Conservation (phyloP, 805 yeast genomes). For the Monosporozyma aquatica region DNA sequence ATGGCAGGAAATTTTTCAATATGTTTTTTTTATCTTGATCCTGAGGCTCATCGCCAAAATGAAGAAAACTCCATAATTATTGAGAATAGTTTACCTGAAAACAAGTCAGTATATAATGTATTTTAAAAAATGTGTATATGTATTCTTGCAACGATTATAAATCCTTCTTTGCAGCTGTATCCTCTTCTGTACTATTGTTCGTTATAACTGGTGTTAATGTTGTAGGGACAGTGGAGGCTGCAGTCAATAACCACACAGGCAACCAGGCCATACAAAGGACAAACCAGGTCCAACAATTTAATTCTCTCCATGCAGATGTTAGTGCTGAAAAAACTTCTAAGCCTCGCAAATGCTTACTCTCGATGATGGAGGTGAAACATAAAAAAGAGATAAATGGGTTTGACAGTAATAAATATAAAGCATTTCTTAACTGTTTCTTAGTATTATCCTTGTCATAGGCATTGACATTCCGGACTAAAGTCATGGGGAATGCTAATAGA, state of each 20-base stretch:
- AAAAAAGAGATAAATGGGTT: slow-evolving; percentile 43
- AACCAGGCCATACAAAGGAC: slow-evolving; percentile 67
- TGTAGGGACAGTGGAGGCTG: slow-evolving; percentile 17
- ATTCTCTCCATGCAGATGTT: slow-evolving; percentile 52
- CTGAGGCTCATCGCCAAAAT: too few species aligned
- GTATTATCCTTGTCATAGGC: slow-evolving; percentile 4
- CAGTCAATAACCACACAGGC: slow-evolving; percentile 61
- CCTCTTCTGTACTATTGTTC: background rate
- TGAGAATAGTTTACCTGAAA: too few species aligned
- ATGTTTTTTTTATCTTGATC: too few species aligned
- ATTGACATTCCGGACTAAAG: slow-evolving; percentile 35
- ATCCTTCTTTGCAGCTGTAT: slow-evolving; percentile 1
- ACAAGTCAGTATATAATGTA: too few species aligned
- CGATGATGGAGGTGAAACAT: slow-evolving; percentile 26
- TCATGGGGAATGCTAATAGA: slow-evolving; percentile 63
- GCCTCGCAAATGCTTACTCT: slow-evolving; percentile 29
- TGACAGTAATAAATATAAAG: slow-evolving; percentile 34
- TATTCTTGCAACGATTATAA: background rate
- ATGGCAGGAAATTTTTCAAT: too few species aligned
- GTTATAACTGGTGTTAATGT: background rate
- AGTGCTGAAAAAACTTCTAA: slow-evolving; percentile 41
- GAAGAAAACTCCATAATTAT: too few species aligned
- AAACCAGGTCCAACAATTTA: slow-evolving; percentile 83
- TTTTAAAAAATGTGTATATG: too few species aligned
- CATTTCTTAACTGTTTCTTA: slow-evolving; percentile 19